Percentiles rank a stretch among this genome's conserved stretches.
Evolutionary conservation across 1,284 basidiomycete genomes (phyloP).

Genomic region (Chiua sp.): DNA sequence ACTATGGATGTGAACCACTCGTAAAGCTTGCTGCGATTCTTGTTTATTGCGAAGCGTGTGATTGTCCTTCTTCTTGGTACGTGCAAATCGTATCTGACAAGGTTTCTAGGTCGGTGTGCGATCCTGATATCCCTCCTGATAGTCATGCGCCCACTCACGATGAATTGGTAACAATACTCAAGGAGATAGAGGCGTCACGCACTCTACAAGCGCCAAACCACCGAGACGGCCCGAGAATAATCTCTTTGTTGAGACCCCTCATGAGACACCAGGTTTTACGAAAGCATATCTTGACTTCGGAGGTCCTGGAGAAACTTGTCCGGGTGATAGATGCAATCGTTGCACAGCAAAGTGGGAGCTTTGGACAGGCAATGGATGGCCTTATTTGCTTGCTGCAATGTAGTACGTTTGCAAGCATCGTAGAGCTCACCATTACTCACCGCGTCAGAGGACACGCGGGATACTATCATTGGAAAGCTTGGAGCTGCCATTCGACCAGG

Average conservation of each 20-base stretch:
- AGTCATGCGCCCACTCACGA: too few species aligned
- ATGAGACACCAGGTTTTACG: slow-evolving; percentile 19
- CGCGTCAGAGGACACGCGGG: slow-evolving; percentile 13
- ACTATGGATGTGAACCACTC: slow-evolving; percentile 6
- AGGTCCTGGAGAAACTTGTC: slow-evolving; percentile 23
- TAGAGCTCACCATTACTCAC: not conserved
- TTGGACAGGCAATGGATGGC: slow-evolving; percentile 28
- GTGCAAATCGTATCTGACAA: too few species aligned
- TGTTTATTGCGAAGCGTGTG: slow-evolving; percentile 32
- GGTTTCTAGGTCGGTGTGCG: too few species aligned
- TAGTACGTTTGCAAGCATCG: slow-evolving; percentile 12
- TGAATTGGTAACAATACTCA: too few species aligned
- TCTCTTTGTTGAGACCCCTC: slow-evolving; percentile 27
- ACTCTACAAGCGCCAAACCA: too few species aligned
- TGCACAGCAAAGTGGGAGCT: not conserved
- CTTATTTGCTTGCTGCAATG: slow-evolving; percentile 24
- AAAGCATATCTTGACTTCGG: slow-evolving; percentile 16
- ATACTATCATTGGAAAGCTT: slow-evolving; percentile 12
- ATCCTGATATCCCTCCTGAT: too few species aligned
- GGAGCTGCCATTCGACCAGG: not conserved
- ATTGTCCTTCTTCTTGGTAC: not conserved
- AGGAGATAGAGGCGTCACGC: too few species aligned
- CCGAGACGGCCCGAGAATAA: slow-evolving; percentile 24
- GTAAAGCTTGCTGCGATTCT: slow-evolving; percentile 27
- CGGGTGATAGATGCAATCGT: slow-evolving; percentile 18